Conservation (phyloP, 768 basidiomycete species). For the Naematelia encephala region DNA sequence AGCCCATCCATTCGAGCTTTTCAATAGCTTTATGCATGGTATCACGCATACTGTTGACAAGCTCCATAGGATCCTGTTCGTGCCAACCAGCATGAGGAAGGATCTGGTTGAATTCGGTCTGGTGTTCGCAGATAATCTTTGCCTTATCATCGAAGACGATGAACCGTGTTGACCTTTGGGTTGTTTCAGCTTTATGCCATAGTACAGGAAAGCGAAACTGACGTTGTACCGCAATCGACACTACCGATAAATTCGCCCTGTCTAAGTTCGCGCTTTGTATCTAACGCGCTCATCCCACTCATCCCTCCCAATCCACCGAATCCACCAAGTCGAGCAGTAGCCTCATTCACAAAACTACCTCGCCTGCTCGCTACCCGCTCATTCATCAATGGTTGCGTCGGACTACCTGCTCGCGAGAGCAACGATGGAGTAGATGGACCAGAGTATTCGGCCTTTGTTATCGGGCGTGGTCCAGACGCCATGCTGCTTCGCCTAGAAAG, state of each 20-base stretch:
- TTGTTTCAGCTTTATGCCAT: neutral
- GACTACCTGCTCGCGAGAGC: slow-evolving; percentile 46
- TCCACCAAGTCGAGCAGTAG: neutral
- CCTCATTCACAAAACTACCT: neutral
- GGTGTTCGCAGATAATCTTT: slow-evolving; percentile 80
- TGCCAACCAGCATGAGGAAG: slow-evolving; percentile 95
- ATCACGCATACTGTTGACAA: slow-evolving; percentile 66
- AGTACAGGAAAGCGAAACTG: slow-evolving; percentile 39
- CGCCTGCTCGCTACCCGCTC: neutral
- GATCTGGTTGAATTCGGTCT: slow-evolving; percentile 91
- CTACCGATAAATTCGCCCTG: slow-evolving; percentile 76
- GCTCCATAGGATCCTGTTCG: slow-evolving; percentile 84
- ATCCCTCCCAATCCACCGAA: slow-evolving; percentile 19
- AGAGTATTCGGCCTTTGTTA: slow-evolving; percentile 28
- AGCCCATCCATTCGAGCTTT: slow-evolving; percentile 70
- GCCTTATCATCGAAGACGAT: slow-evolving; percentile 86
- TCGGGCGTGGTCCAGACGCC: slow-evolving; percentile 35
- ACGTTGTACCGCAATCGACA: slow-evolving; percentile 94
- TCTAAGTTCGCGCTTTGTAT: slow-evolving; percentile 24
- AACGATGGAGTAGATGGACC: slow-evolving; percentile 38
- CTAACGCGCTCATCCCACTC: slow-evolving; percentile 28
- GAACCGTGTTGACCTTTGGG: slow-evolving; percentile 82
- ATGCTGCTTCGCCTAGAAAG: slow-evolving; percentile 22
- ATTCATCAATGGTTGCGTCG: slow-evolving; percentile 39
- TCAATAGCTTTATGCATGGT: slow-evolving; percentile 73